Evolutionary conservation across 805 yeast genomes (phyloP), one percentile per base, ranked within the genome.

Genomic region (Zygosaccharomyces bisporus): DNA sequence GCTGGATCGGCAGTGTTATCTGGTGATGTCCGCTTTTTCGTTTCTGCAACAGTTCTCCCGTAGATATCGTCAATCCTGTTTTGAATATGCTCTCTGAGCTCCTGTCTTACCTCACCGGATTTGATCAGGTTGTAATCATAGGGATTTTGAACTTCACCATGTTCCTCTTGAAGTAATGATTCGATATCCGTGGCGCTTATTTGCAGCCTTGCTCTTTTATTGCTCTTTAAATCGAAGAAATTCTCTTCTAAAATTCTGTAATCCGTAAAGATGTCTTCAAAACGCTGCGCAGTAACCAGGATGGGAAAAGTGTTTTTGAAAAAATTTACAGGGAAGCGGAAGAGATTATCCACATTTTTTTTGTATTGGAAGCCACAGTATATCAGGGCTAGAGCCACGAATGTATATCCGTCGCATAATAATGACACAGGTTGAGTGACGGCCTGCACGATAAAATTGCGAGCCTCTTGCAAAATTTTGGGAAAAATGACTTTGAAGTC

Each of bases 381-480:
- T 23, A 65, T 41, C 16, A 65, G 44, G 3, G 67, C 42, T 30
- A 60, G 45, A 6, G 56, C 61, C 5, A 64, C 53, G 35, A 64
- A 60, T 4, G 61, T 52, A 33, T 53, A 54, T 3, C 69, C 68
- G 47, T 61, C 65, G 41, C 65, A 61, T 20, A 64, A 47, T 29
- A 65, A 36, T 2, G 68, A 61, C 7, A 63, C 58, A 0, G 69
- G 69, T 43, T 65, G 69, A 7, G 69, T 64, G 6, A 60, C 62
- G 4, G 68, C 64, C 36, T 65, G 68, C 1, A 63, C 58, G 13
- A 65, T 62, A 39, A 64, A 65, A 39, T 52, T 56, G 38, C 67
- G 56, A 1, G 63, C 52, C 37, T 65, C 68, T 38, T 60, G 65
- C 6, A 65, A 44, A 17, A 65, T 51, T 35, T 51, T 60, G 8